Conservation (phyloP, 1,284 basidiomycete species). For the Tilletia indica region DNA sequence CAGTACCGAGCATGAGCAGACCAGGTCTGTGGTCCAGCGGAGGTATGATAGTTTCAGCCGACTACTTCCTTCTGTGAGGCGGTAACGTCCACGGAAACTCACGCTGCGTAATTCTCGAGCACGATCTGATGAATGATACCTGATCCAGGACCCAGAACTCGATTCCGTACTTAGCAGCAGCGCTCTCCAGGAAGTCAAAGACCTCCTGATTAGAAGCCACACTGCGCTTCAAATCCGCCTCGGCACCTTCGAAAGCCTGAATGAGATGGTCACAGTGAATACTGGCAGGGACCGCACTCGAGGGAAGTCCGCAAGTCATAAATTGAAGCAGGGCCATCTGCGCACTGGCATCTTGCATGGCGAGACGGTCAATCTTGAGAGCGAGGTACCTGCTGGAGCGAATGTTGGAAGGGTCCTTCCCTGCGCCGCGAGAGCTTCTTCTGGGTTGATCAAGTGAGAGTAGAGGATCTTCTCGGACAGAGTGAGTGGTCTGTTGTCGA, state of each 20-base stretch:
- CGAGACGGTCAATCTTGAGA: slow-evolving; percentile 85
- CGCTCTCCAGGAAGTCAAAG: slow-evolving; percentile 95
- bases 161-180: slow-evolving; percentile 84
- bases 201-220: slow-evolving; percentile 91
- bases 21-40: slow-evolving; percentile 56
- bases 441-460: slow-evolving; percentile 82
- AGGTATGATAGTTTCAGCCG: too few species aligned
- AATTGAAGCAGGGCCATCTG: slow-evolving; percentile 99
- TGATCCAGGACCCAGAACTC: slow-evolving; percentile 80
- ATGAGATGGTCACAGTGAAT: slow-evolving; percentile 85
- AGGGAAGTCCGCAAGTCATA: slow-evolving; percentile 89
- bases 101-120: slow-evolving; percentile 86
- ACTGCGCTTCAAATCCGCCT: slow-evolving; percentile 77
- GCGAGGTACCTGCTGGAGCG: slow-evolving; percentile 88
- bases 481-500: slow-evolving; percentile 81
- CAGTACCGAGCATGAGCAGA: slow-evolving; percentile 66
- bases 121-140: slow-evolving; percentile 96
- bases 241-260: slow-evolving; percentile 69
- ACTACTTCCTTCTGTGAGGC: neutral
- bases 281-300: slow-evolving; percentile 83
- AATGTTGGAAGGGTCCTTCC: slow-evolving; percentile 61
- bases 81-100: neutral
- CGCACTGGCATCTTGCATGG: slow-evolving; percentile 99
- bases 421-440: slow-evolving; percentile 67
- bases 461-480: slow-evolving; percentile 98